A percentile compares a stretch with the other conserved stretches of the same genome.
These are phyloP conservation scores for Hansenula lynferdii DNA, from an alignment of 1,139 yeast genomes.

Conservation along the genomic window DNA sequence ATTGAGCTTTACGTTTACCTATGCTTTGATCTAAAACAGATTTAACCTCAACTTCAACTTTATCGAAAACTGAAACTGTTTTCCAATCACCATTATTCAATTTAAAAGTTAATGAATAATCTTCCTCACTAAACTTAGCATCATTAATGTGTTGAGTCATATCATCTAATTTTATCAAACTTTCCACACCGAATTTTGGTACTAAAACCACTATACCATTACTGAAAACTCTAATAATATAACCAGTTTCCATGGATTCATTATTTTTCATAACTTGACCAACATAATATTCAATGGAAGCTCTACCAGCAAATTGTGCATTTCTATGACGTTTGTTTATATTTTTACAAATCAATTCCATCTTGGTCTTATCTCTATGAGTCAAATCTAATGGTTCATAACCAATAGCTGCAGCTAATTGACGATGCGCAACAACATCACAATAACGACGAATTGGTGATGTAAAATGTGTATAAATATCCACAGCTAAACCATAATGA, in stretches of 20 bases:
- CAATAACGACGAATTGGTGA: slow-evolving; percentile 98
- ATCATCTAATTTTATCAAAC: slow-evolving; percentile 77
- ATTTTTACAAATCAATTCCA: slow-evolving; percentile 85
- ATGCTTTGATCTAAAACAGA: slow-evolving; percentile 82
- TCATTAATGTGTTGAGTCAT: slow-evolving; percentile 58
- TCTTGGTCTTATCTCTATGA: slow-evolving; percentile 84
- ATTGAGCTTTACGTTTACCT: slow-evolving; percentile 90
- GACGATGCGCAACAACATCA: slow-evolving; percentile 96
- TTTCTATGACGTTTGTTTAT: slow-evolving; percentile 94
- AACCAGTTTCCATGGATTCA: slow-evolving; percentile 79
- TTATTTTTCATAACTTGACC: slow-evolving; percentile 92
- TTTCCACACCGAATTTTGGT: slow-evolving; percentile 97
- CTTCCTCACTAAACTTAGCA: slow-evolving; percentile 74
- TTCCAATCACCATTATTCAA: slow-evolving; percentile 37
- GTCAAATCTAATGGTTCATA: slow-evolving; percentile 79
- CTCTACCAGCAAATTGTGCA: slow-evolving; percentile 98
- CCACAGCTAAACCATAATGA: slow-evolving; percentile 97
- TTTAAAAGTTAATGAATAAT: slow-evolving; percentile 59
- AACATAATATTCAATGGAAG: slow-evolving; percentile 94
- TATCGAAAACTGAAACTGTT: slow-evolving; percentile 74
- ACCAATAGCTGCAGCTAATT: slow-evolving; percentile 94
- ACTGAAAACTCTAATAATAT: slow-evolving; percentile 84
- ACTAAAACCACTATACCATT: slow-evolving; percentile 95
- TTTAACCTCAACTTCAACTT: slow-evolving; percentile 75
- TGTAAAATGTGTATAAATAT: slow-evolving; percentile 96